phyloP scores from a whole-genome alignment of 345 rosid species.

The Garcia nutans region DNA sequence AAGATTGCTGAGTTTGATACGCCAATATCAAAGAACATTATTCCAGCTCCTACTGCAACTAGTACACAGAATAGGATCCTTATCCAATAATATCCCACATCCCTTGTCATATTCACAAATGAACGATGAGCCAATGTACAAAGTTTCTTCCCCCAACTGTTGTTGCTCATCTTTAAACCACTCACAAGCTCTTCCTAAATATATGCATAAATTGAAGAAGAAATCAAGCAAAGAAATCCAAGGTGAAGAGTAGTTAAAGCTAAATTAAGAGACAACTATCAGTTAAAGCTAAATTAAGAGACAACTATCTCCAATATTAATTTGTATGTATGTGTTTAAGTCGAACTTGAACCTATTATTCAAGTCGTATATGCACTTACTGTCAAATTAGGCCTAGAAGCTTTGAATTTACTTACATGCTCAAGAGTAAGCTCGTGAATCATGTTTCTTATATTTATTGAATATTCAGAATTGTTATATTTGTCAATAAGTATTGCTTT shows the following conservation, averaged over 20 bases:
- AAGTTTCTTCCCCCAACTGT: slow-evolving; percentile 32
- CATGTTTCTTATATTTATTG: slow-evolving; percentile 12
- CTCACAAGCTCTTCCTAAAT: slow-evolving; percentile 8
- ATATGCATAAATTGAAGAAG: background rate
- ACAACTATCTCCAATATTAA: too few relatives aligned
- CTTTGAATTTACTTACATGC: slow-evolving; percentile 8
- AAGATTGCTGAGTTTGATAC: slow-evolving; percentile 11
- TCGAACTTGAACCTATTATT: too few relatives aligned
- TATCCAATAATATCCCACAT: slow-evolving; percentile 41
- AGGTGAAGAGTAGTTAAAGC: too few relatives aligned
- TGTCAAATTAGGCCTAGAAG: background rate
- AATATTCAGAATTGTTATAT: slow-evolving; percentile 20
- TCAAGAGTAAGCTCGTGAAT: slow-evolving; percentile 12
- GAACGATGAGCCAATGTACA: slow-evolving; percentile 32
- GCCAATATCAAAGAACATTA: slow-evolving; percentile 30
- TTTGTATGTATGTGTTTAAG: too few relatives aligned
- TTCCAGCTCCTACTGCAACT: slow-evolving; percentile 28
- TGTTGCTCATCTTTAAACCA: slow-evolving; percentile 4
- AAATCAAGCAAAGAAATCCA: background rate
- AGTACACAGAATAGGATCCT: slow-evolving; percentile 29
- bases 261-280: too few relatives aligned
- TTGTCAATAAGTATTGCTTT: slow-evolving; percentile 14
- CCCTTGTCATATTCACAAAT: slow-evolving; percentile 35
- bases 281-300: background rate
- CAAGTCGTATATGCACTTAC: too few relatives aligned